A percentile compares a stretch with the other conserved stretches of the same genome.
These are phyloP conservation scores for Claviceps arundinis DNA, from an alignment of 2,329 filamentous ascomycete species.

Conservation along the genomic window DNA sequence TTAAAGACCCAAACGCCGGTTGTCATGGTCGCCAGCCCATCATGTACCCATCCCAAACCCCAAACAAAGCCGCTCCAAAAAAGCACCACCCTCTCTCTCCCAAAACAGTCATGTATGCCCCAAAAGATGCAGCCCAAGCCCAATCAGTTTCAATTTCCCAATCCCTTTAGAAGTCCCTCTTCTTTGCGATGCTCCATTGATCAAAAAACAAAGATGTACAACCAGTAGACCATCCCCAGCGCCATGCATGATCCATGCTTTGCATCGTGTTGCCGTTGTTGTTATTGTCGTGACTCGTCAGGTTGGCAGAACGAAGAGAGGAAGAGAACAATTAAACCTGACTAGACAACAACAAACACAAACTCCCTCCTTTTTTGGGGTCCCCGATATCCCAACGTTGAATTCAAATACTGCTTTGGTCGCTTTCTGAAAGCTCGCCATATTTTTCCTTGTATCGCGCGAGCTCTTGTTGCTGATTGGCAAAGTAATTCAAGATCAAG, in stretches of 20 bases:
- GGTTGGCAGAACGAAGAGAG: background rate
- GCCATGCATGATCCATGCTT: background rate
- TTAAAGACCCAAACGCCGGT: background rate
- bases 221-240: background rate
- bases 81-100: background rate
- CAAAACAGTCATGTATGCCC: background rate
- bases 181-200: background rate
- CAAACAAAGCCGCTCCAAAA: background rate
- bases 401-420: constrained; percentile 12
- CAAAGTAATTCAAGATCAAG: constrained; percentile 51
- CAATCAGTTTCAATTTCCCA: background rate
- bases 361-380: constrained; percentile 10
- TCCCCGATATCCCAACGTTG: constrained; percentile 6
- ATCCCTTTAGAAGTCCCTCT: background rate
- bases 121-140: background rate
- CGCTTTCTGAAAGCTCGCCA: constrained; percentile 24
- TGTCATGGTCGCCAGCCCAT: background rate
- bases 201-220: background rate
- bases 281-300: background rate
- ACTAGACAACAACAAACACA: constrained; percentile 6
- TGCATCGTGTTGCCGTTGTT: background rate
- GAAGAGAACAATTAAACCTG: background rate
- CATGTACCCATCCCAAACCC: background rate
- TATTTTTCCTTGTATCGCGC: constrained; percentile 43
- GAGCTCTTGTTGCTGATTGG: constrained; percentile 49